A percentile compares a stretch with the other conserved stretches of the same genome.
Evolutionary conservation across 805 yeast species (phyloP).

Genomic region (Wickerhamomyces mucosus): DNA sequence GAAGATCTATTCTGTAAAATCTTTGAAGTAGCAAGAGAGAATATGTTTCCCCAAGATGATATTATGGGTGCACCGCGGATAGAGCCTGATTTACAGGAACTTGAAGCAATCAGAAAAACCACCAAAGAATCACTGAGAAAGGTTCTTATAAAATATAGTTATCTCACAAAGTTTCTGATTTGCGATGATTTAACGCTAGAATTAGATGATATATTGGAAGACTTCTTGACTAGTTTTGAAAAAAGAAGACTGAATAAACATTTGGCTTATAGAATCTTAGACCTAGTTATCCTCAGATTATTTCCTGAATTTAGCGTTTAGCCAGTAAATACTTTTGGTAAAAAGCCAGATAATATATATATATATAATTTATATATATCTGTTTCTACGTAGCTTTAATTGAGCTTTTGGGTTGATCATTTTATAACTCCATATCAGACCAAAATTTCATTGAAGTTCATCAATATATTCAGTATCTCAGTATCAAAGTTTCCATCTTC

Average conservation of each 20-base stretch:
- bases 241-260: slow-evolving; percentile 33
- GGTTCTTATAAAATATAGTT: slow-evolving; percentile 11
- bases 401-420: neutral
- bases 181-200: slow-evolving; percentile 10
- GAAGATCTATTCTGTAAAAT: slow-evolving; percentile 13
- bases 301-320: slow-evolving; percentile 26
- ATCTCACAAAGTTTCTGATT: slow-evolving; percentile 1
- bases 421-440: neutral
- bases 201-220: slow-evolving; percentile 18
- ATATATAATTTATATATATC: neutral
- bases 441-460: slow-evolving; percentile 13
- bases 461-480: slow-evolving; percentile 13
- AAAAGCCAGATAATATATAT: neutral
- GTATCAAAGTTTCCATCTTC: slow-evolving; percentile 17
- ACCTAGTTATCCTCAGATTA: slow-evolving; percentile 29
- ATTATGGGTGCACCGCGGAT: slow-evolving; percentile 38
- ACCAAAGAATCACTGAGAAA: slow-evolving; percentile 20
- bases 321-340: neutral
- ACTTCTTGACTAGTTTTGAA: slow-evolving; percentile 25
- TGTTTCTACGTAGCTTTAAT: neutral
- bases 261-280: slow-evolving; percentile 31
- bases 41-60: slow-evolving; percentile 39
- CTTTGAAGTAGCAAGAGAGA: slow-evolving; percentile 24
- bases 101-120: slow-evolving; percentile 20
- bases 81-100: slow-evolving; percentile 32